Percentiles rank a stretch among this genome's conserved stretches.
These are phyloP conservation scores for Kitagawia praeruptora DNA, from an alignment of 129 eudicot genomes.

Conservation along the genomic window DNA sequence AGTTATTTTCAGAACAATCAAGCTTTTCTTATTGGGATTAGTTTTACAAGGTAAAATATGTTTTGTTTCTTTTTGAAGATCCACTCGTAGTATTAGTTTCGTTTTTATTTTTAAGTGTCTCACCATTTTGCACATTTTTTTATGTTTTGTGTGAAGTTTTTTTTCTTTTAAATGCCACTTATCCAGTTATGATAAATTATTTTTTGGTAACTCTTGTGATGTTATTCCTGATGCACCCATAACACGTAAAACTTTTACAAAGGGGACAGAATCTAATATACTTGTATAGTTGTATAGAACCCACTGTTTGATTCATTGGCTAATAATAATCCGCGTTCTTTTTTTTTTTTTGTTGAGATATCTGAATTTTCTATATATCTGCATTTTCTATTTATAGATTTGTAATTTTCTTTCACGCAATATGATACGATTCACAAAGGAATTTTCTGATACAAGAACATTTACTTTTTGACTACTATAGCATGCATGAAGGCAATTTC, in stretches of 20 bases:
- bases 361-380: neutral
- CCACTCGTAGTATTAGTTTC: neutral
- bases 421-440: neutral
- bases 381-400: neutral
- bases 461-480: neutral
- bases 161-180: neutral
- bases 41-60: constrained; percentile 59
- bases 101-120: neutral
- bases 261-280: neutral
- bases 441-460: neutral
- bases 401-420: neutral
- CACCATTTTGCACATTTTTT: neutral
- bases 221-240: neutral
- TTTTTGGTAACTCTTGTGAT: neutral
- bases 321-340: neutral
- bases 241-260: neutral
- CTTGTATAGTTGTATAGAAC: neutral
- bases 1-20: constrained; percentile 50
- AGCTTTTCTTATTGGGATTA: constrained; percentile 67
- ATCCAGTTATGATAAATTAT: neutral
- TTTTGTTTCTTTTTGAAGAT: neutral
- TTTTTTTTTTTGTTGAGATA: neutral
- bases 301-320: neutral
- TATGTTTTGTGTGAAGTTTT: neutral
- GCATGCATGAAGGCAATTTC: neutral